phyloP scores from a whole-genome alignment of 768 basidiomycete genomes.

The Phylloporus scabripes region DNA sequence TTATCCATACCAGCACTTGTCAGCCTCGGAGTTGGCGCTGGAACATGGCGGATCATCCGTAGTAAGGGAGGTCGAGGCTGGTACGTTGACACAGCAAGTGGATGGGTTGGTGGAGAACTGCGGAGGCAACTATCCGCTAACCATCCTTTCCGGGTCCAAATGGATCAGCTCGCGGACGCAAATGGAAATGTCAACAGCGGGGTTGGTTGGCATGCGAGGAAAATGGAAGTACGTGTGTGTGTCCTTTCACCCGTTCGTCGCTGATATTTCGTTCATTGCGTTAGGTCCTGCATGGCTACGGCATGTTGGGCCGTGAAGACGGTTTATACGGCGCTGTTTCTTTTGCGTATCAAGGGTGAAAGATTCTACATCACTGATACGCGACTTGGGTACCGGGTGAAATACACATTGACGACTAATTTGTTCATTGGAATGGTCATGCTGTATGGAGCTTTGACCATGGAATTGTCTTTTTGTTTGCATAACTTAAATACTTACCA shows the following conservation, averaged over 20 bases:
- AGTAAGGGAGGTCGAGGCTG: slow-evolving; percentile 93
- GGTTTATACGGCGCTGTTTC: slow-evolving; percentile 92
- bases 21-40: slow-evolving; percentile 71
- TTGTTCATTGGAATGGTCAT: neutral
- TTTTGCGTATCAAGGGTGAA: slow-evolving; percentile 85
- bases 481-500: neutral
- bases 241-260: neutral
- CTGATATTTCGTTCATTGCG: slow-evolving; percentile 1
- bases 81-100: slow-evolving; percentile 87
- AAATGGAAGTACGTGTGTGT: slow-evolving; percentile 80
- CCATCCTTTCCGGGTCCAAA: slow-evolving; percentile 66
- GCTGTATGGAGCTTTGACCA: neutral
- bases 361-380: neutral
- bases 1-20: slow-evolving; percentile 66
- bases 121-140: slow-evolving; percentile 50
- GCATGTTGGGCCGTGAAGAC: slow-evolving; percentile 88
- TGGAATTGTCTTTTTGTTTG: neutral
- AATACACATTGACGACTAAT: neutral
- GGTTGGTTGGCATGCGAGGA: slow-evolving; percentile 92
- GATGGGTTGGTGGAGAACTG: slow-evolving; percentile 61
- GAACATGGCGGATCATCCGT: slow-evolving; percentile 82
- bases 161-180: slow-evolving; percentile 68
- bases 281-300: slow-evolving; percentile 80
- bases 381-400: neutral
- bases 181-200: slow-evolving; percentile 89